Evolutionary conservation across 2,329 filamentous ascomycete species (phyloP).

Genomic region (Botrytis porri): DNA sequence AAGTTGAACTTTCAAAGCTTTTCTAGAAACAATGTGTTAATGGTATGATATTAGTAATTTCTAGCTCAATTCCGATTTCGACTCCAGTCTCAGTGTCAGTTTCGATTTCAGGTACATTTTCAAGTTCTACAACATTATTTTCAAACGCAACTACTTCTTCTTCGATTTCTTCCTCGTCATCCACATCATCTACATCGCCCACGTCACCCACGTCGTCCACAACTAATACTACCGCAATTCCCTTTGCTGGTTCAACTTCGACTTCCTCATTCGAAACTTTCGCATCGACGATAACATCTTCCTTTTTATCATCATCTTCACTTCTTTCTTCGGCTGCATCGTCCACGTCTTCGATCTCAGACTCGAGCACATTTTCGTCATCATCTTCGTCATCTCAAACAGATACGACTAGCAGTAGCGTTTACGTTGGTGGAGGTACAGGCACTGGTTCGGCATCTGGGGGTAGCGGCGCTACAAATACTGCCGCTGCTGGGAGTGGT

Average conservation of each 20-base stretch:
- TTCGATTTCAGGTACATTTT: constrained; percentile 25
- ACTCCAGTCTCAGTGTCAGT: background rate
- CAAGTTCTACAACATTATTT: constrained; percentile 20
- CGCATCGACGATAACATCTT: constrained; percentile 15
- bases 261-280: constrained; percentile 23
- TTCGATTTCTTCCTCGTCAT: constrained; percentile 23
- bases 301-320: constrained; percentile 13
- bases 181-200: constrained; percentile 16
- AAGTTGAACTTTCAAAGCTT: constrained; percentile 21
- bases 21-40: constrained; percentile 14
- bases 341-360: constrained; percentile 16
- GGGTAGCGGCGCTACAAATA: constrained; percentile 24
- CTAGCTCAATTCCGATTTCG: constrained; percentile 28
- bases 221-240: constrained; percentile 5
- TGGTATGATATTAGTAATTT: constrained; percentile 34
- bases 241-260: constrained; percentile 9
- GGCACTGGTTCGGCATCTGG: constrained; percentile 16
- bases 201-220: constrained; percentile 23
- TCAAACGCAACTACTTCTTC: constrained; percentile 17
- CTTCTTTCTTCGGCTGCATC: constrained; percentile 17
- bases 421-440: constrained; percentile 21
- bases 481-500: constrained; percentile 25
- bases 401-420: constrained; percentile 18
- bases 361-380: constrained; percentile 13
- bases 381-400: constrained; percentile 13